A percentile compares a stretch with the other conserved stretches of the same genome.
Evolutionary conservation across 208 protist genomes (phyloP).

Genomic region (Leishmania arabica): DNA sequence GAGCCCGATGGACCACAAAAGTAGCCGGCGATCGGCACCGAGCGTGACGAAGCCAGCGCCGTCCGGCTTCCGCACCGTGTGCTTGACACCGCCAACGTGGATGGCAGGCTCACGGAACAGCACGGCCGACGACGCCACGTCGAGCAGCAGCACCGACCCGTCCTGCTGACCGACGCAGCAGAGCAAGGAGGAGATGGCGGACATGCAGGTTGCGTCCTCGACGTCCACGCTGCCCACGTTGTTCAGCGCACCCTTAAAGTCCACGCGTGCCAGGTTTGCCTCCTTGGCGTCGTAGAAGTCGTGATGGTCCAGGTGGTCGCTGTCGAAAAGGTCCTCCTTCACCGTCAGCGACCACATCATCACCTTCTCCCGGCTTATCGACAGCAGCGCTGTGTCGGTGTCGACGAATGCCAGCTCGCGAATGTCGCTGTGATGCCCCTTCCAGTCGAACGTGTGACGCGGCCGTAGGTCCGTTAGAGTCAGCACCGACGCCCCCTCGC

Average conservation of each 20-base stretch:
- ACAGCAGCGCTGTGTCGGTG: conserved; percentile 78
- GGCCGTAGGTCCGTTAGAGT: conserved; percentile 72
- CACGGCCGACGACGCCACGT: conserved; percentile 68
- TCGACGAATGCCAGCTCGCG: conserved; percentile 75
- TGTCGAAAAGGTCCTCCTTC: conserved; percentile 40
- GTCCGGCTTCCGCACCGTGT: conserved; percentile 52
- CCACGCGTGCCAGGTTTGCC: conserved; percentile 54
- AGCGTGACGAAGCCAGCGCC: conserved; percentile 73
- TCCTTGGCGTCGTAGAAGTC: conserved; percentile 83
- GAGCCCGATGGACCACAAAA: conserved; percentile 80
- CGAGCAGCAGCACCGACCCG: conserved; percentile 69
- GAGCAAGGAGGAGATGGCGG: conserved; percentile 62
- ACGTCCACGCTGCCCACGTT: conserved; percentile 54
- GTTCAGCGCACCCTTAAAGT: conserved; percentile 63
- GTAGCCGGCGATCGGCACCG: conserved; percentile 82
- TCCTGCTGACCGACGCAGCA: conserved; percentile 79
- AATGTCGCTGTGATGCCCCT: conserved; percentile 82
- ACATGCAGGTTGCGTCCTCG: conserved; percentile 57
- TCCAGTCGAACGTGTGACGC: conserved; percentile 54
- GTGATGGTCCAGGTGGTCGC: conserved; percentile 41
- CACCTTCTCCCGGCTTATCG: conserved; percentile 80
- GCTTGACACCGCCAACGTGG: conserved; percentile 82
- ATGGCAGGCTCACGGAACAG: conserved; percentile 88
- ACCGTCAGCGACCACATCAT: conserved; percentile 80
- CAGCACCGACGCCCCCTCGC: conserved; percentile 57